A percentile compares a stretch with the other conserved stretches of the same genome.
Conservation (phyloP, 2,329 filamentous ascomycete species). For the Phoma sp. region DNA sequence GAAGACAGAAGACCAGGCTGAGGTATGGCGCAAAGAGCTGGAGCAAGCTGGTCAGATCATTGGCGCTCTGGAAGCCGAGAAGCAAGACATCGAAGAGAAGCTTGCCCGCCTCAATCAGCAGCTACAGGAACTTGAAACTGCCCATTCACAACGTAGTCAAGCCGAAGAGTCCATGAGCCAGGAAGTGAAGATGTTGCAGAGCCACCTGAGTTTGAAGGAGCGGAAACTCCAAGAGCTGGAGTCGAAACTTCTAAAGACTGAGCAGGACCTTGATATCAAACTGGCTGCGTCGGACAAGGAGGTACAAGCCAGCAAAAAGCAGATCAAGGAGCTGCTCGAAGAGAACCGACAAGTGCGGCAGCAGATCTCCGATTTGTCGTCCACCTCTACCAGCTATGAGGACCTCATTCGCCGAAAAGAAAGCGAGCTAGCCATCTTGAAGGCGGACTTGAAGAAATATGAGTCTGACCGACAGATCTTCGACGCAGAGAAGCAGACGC, state of each 20-base stretch:
- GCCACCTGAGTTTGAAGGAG: constrained; percentile 87
- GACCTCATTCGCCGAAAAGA: constrained; percentile 93
- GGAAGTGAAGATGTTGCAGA: constrained; percentile 90
- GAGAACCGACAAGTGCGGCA: constrained; percentile 86
- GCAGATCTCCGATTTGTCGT: constrained; percentile 84
- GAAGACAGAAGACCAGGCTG: constrained; percentile 82
- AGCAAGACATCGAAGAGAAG: constrained; percentile 73
- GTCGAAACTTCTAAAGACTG: constrained; percentile 78
- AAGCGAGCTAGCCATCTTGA: constrained; percentile 85
- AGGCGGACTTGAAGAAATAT: constrained; percentile 82
- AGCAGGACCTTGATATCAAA: constrained; percentile 90
- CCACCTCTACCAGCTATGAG: constrained; percentile 93
- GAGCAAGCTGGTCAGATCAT: constrained; percentile 93
- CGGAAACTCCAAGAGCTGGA: constrained; percentile 90
- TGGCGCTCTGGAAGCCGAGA: constrained; percentile 83
- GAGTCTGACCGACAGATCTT: constrained; percentile 81
- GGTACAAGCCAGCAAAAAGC: constrained; percentile 73
- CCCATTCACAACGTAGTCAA: constrained; percentile 75
- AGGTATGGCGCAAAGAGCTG: constrained; percentile 79
- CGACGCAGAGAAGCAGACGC: constrained; percentile 76
- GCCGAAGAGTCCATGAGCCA: constrained; percentile 79
- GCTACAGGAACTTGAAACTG: constrained; percentile 73
- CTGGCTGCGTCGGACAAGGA: constrained; percentile 81
- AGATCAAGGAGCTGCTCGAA: constrained; percentile 76
- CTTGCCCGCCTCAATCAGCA: constrained; percentile 74